These are phyloP conservation scores for Cercospora sp. DNA, from an alignment of 2,329 filamentous ascomycete species.

Conservation along the genomic window DNA sequence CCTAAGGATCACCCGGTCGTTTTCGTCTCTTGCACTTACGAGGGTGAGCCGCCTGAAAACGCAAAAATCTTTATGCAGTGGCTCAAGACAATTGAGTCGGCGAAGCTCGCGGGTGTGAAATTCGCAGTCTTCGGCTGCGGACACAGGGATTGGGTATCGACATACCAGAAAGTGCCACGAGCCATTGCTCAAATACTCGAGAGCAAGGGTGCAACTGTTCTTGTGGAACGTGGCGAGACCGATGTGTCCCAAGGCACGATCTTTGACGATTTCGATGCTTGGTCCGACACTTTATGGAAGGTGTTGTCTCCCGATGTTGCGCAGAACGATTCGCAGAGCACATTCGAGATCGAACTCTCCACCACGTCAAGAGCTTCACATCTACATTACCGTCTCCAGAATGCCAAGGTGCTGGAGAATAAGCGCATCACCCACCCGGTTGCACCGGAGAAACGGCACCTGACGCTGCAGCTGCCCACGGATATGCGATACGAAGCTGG, in stretches of 20 bases:
- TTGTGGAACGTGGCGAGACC: slow-evolving; percentile 39
- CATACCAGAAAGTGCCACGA: slow-evolving; percentile 68
- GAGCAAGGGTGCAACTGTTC: slow-evolving; percentile 50
- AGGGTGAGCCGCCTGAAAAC: slow-evolving; percentile 73
- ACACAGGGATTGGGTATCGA: slow-evolving; percentile 56
- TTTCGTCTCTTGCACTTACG: slow-evolving; percentile 70
- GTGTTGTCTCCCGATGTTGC: background rate
- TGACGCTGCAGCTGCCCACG: slow-evolving; percentile 45
- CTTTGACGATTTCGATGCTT: slow-evolving; percentile 45
- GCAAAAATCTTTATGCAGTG: slow-evolving; percentile 67
- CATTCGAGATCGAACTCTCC: slow-evolving; percentile 9
- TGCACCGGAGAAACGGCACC: slow-evolving; percentile 58
- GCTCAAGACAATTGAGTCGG: slow-evolving; percentile 54
- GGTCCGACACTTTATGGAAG: slow-evolving; percentile 26
- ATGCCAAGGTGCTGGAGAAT: slow-evolving; percentile 59
- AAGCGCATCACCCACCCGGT: slow-evolving; percentile 52
- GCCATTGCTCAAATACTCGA: slow-evolving; percentile 58
- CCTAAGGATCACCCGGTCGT: slow-evolving; percentile 63
- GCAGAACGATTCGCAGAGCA: background rate
- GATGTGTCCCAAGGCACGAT: slow-evolving; percentile 43
- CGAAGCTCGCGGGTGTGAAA: slow-evolving; percentile 51
- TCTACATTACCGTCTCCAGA: slow-evolving; percentile 62
- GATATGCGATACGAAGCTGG: slow-evolving; percentile 65
- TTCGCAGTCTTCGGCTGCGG: slow-evolving; percentile 74
- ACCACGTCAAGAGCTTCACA: slow-evolving; percentile 40